Conservation (phyloP, 768 basidiomycete species). For the Leccinum variicolor region DNA sequence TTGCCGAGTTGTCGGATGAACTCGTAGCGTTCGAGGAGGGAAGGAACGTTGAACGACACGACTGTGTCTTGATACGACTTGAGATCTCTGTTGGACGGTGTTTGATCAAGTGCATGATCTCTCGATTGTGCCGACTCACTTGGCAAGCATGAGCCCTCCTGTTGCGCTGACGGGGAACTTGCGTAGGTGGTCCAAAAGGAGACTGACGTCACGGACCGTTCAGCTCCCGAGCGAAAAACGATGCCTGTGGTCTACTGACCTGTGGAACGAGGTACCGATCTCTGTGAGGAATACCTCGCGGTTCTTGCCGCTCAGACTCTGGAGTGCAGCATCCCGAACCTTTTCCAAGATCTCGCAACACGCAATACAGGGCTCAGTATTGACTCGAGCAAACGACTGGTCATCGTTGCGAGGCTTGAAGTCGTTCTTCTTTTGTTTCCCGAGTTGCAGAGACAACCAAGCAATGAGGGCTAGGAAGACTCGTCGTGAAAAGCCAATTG, state of each 20-base stretch:
- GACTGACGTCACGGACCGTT: slow-evolving; percentile 39
- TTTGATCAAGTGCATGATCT: neutral
- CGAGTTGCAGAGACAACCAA: slow-evolving; percentile 73
- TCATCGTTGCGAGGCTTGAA: slow-evolving; percentile 98
- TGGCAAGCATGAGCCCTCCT: slow-evolving; percentile 96
- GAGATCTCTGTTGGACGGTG: slow-evolving; percentile 63
- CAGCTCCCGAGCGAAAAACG: slow-evolving; percentile 3
- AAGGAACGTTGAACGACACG: slow-evolving; percentile 74
- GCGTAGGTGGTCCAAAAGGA: slow-evolving; percentile 90
- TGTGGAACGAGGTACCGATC: slow-evolving; percentile 91
- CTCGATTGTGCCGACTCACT: slow-evolving; percentile 53
- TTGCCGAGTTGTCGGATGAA: slow-evolving; percentile 97
- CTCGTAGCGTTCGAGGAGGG: slow-evolving; percentile 92
- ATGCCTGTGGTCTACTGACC: slow-evolving; percentile 38
- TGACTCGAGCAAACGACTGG: slow-evolving; percentile 88
- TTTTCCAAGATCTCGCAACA: slow-evolving; percentile 86
- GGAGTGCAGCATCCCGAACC: slow-evolving; percentile 70
- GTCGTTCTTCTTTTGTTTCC: slow-evolving; percentile 93
- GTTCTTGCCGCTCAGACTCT: slow-evolving; percentile 88
- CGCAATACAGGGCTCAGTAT: slow-evolving; percentile 86
- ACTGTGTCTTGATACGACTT: slow-evolving; percentile 94
- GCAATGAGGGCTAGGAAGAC: slow-evolving; percentile 54
- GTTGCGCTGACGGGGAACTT: slow-evolving; percentile 97
- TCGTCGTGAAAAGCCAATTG: neutral
- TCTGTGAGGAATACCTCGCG: slow-evolving; percentile 89